Evolutionary conservation across 2,329 filamentous ascomycete genomes (phyloP).

Genomic region (Alternaria consortialis): DNA sequence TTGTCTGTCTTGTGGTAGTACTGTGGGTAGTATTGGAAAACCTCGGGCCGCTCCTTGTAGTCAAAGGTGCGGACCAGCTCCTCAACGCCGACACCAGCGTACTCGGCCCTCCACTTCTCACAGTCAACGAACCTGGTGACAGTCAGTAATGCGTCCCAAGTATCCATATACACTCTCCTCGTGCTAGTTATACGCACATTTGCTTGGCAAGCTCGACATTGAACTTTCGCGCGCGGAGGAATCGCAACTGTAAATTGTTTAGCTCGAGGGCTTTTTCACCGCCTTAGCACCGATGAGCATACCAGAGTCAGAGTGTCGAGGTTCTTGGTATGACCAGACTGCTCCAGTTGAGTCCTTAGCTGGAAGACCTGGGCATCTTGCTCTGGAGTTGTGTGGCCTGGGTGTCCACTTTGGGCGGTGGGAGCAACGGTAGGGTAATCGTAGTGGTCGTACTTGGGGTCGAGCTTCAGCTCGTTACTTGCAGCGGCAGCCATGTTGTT

Average conservation of each 20-base stretch:
- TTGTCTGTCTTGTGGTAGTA: slow-evolving; percentile 99
- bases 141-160: slow-evolving; percentile 32
- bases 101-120: slow-evolving; percentile 91
- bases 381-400: slow-evolving; percentile 83
- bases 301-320: slow-evolving; percentile 94
- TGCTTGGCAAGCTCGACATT: slow-evolving; percentile 82
- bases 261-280: slow-evolving; percentile 19
- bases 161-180: background rate
- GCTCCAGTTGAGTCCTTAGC: slow-evolving; percentile 84
- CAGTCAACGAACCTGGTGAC: slow-evolving; percentile 81
- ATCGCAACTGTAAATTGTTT: slow-evolving; percentile 71
- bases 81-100: slow-evolving; percentile 73
- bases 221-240: slow-evolving; percentile 94
- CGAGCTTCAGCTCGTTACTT: slow-evolving; percentile 60
- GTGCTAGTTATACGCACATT: slow-evolving; percentile 71
- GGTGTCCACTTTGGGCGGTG: slow-evolving; percentile 76
- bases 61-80: slow-evolving; percentile 81
- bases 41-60: slow-evolving; percentile 82
- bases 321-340: slow-evolving; percentile 80
- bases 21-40: slow-evolving; percentile 94
- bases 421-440: slow-evolving; percentile 86
- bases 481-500: slow-evolving; percentile 43
- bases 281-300: slow-evolving; percentile 43
- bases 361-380: slow-evolving; percentile 91
- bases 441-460: slow-evolving; percentile 95